Percentiles rank a stretch among this genome's conserved stretches.
Evolutionary conservation across 306 rosid genomes (phyloP).

Genomic region (Canavalia ensiformis): DNA sequence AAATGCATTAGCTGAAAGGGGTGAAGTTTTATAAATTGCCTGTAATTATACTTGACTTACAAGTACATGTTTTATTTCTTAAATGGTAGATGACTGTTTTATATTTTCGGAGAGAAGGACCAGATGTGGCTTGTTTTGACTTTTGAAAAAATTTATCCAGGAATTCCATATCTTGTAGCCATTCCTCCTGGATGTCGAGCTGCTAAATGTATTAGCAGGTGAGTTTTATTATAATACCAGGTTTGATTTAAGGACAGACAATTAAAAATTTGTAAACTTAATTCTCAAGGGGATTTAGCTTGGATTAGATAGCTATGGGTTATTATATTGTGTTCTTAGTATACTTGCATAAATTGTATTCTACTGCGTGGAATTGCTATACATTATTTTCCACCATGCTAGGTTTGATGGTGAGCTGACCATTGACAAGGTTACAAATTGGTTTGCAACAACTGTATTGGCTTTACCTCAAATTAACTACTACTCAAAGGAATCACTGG

Average conservation of each 20-base stretch:
- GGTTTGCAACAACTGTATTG: slow-evolving; percentile 83
- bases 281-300: neutral
- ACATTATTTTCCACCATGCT: slow-evolving; percentile 39
- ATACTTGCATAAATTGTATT: slow-evolving; percentile 34
- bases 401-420: slow-evolving; percentile 82
- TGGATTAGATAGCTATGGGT: slow-evolving; percentile 11
- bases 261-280: neutral
- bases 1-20: slow-evolving; percentile 27
- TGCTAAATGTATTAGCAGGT: slow-evolving; percentile 77
- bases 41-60: slow-evolving; percentile 35
- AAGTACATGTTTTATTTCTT: slow-evolving; percentile 24
- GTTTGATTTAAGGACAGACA: slow-evolving; percentile 32
- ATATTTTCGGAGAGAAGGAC: neutral
- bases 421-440: slow-evolving; percentile 77
- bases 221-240: slow-evolving; percentile 52
- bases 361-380: slow-evolving; percentile 4
- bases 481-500: slow-evolving; percentile 85
- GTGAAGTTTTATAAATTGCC: slow-evolving; percentile 20
- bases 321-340: slow-evolving; percentile 16
- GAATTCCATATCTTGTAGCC: slow-evolving; percentile 82
- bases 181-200: slow-evolving; percentile 72
- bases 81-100: neutral
- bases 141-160: slow-evolving; percentile 53
- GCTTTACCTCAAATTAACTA: slow-evolving; percentile 85
- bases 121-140: slow-evolving; percentile 35